Base-by-base conservation (phyloP, 1,139 yeast species). In the Arxiozyma bovina region DNA sequence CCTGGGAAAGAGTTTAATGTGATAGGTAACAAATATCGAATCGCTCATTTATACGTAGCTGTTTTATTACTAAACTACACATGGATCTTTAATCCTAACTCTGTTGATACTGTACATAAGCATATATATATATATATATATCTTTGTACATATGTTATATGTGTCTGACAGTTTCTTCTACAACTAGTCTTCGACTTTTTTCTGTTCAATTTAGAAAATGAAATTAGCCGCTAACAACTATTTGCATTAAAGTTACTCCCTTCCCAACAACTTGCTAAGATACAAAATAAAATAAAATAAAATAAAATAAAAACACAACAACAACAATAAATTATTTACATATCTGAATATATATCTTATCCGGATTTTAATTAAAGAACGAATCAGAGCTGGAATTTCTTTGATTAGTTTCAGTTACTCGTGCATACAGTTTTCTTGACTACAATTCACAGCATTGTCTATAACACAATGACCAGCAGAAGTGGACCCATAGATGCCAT, bases 371-470 rank as follows among this genome's bases (percentile, higher is more conserved):
- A 11, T 27, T 34, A 12, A 34, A 6, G 12, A 2, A 15, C 17
- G 9, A 21, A 44, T 18, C 22, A 44, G 25, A 44, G 23, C 9
- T 8, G 30, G 18, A 4, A 27, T 45, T n/a, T n/a, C 12, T 9
- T 30, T 17, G 20, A 20, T 12, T 4, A 4, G 3, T 17, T 18
- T 40, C 23, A 15, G 22, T 42, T n/a, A 51, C n/a, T 58, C 50
- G 18, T 56, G 60, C 42, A 77, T 58, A 62, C 81, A 77, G 50
- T 66, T 70, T 47, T 67, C 67, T 7, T 78, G 67, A 54, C 76
- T 74, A 62, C 81, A 77, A 50, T 76, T 74, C n/a, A 75, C 73
- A 30, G 74, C 73, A 18, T 76, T 75, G 59, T 77, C 80, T 34
- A 77, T 73, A 23, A 75, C 66, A 61, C 81, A 77, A 34, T 62